Conservation (phyloP, 1,139 yeast species). For the Candida tunisiensis region DNA sequence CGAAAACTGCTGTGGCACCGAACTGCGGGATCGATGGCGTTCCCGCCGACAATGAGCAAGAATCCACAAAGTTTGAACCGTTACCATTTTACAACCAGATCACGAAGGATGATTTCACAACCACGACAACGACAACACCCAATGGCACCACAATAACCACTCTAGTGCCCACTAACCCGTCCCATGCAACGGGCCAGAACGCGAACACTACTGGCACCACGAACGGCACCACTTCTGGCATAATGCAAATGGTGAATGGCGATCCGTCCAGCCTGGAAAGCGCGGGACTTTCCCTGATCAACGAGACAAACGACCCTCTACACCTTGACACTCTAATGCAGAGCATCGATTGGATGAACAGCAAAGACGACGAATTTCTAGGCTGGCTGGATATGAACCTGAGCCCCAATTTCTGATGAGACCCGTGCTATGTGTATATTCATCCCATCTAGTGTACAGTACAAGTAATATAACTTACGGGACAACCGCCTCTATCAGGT, state of each 20-base stretch:
- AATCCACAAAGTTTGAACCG: constrained; percentile 34
- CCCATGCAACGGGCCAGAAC: no score
- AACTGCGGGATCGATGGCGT: constrained; percentile 2
- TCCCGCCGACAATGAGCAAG: constrained; percentile 1
- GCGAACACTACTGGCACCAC: constrained; percentile 49
- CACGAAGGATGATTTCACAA: constrained; percentile 78
- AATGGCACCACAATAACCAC: constrained; percentile 87
- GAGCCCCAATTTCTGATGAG: no score
- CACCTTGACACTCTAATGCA: constrained; percentile 37
- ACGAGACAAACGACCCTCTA: constrained; percentile 14
- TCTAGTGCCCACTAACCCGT: constrained; percentile 50
- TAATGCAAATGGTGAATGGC: constrained; percentile 12
- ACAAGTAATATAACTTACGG: no score
- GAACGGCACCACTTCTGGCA: constrained; percentile 34
- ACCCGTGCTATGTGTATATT: no score
- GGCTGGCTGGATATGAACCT: constrained; percentile 86
- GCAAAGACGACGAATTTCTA: constrained; percentile 65
- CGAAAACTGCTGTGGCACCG: constrained; percentile 4
- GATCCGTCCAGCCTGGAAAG: constrained; percentile 1
- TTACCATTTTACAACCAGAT: constrained; percentile 88
- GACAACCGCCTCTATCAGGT: no score
- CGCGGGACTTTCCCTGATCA: constrained; percentile 13
- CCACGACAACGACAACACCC: constrained; percentile 75
- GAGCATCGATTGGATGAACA: constrained; percentile 72
- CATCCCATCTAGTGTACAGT: no score